Base-by-base conservation (phyloP, 2,329 filamentous ascomycete species). In the Colletotrichum tropicicola region DNA sequence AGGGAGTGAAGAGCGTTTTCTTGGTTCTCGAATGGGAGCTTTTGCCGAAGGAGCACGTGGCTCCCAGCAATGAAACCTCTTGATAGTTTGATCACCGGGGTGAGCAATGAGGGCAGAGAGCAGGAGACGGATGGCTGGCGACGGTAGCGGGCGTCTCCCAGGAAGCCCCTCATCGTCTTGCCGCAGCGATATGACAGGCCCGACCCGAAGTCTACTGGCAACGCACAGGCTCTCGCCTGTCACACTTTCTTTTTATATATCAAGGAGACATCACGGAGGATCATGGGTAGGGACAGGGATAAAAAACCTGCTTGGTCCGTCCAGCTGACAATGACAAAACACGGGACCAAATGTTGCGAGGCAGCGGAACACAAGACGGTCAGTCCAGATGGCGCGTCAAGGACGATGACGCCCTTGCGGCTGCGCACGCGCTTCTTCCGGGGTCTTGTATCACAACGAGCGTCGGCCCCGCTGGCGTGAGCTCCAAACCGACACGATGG, bases 201-300 rank as follows among this genome's bases (percentile, higher is more conserved):
- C 30, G 37, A 27, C 58, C 58, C 21, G 10, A 65, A 57, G 51
- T 63, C 23, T 49, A 44, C 41, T 21, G 44, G 45, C 37, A n/a
- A 48, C 61, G 65, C 65, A 66, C 65, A 66, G 61, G 65, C 65
- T 56, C 44, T 49, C 44, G 28, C 43, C 55, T 57, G 61, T 54
- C 53, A 65, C 65, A 56, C 37, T 45, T 65, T 44, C 28, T 57
- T 62, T 44, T 28, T 45, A 59, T 52, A 52, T 32, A 59, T 25
- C 17, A 53, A 19, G 39, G 56, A 47, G 23, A 56, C 53, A 61
- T 55, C 44, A 44, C 56, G 27, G 45, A 64, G 53, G 21, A 28
- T 35, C 53, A 63, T 53, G 59, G 45, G 39, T 53, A 55, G 32
- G 39, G 32, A 51, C 55, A 67, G 61, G 65, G 65, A 66, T 67